Evolutionary conservation across 768 basidiomycete genomes (phyloP), one percentile per base, ranked within the genome.

Genomic region (Trametopsis cervina): DNA sequence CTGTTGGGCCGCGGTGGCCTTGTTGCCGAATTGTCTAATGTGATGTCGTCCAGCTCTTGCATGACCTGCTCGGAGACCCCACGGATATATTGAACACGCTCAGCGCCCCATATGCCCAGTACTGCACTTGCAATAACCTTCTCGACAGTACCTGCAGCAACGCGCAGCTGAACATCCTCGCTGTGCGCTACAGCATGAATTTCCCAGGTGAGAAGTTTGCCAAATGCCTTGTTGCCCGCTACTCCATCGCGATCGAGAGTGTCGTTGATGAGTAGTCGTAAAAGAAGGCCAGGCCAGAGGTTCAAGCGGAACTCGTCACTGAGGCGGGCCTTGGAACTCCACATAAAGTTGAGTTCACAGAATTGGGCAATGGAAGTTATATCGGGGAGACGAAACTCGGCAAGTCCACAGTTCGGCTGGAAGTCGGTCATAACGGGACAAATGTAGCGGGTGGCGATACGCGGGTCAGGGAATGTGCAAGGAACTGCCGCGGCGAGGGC

Each of bases 401-500:
- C 29, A 15, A 45, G 6, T n/a, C 17, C 25, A 13, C 17, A 10
- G 17, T 4, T 10, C 9, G 47, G 12, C n/a, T 6, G 18, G 20
- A 20, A 42, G 18, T 25, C 23, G 40, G 27, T 6, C 40, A 47
- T 13, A 24, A 35, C 7, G 4, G 50, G 50, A 12, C 25, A 12
- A n/a, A 23, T 33, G 45, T 52, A 52, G 3, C 20, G 9, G 17
- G 2, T 23, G 11, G 43, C 36, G 13, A 42, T 36, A 1, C 22
- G 44, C 12, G 25, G 12, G 36, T 42, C 29, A 1, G 50, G 83
- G 61, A 82, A 81, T 3, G 75, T 76, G 25, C 29, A 29, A 4
- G 42, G 20, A n/a, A 53, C 36, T 11, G 21, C n/a, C 6, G 13
- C 13, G 9, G 50, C 44, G 7, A 52, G 38, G 15, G 39, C 12